These are phyloP conservation scores for Gymnopus androsaceus DNA, from an alignment of 1,284 basidiomycete species.

Conservation along the genomic window DNA sequence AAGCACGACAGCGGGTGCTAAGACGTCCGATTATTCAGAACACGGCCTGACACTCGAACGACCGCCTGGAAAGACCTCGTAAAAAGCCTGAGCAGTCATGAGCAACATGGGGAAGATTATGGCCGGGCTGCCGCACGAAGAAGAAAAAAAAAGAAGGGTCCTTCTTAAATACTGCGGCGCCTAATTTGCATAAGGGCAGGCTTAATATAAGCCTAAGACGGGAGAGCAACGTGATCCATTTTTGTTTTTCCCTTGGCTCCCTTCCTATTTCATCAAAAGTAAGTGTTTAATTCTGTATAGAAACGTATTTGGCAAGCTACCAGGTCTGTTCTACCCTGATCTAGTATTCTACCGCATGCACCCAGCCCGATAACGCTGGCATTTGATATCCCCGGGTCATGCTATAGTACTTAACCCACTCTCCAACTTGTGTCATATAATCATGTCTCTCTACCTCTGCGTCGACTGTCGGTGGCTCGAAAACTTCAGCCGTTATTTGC, in stretches of 20 bases:
- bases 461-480: slow-evolving; percentile 83
- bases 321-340: background rate
- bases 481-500: slow-evolving; percentile 70
- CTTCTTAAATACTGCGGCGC: too few species aligned
- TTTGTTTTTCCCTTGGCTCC: too few species aligned
- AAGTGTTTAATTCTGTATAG: background rate
- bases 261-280: too few species aligned
- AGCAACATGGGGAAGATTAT: slow-evolving; percentile 82
- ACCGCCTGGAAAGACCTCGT: slow-evolving; percentile 52
- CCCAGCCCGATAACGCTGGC: slow-evolving; percentile 6
- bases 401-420: background rate
- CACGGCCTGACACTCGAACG: slow-evolving; percentile 87
- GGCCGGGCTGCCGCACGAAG: slow-evolving; percentile 80
- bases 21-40: slow-evolving; percentile 75
- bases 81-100: slow-evolving; percentile 56
- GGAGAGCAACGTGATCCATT: background rate
- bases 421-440: too few species aligned
- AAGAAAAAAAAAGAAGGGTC: slow-evolving; percentile 30
- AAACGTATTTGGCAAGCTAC: background rate
- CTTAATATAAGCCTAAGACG: background rate
- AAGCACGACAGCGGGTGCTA: slow-evolving; percentile 67
- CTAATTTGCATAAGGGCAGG: background rate
- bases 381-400: slow-evolving; percentile 3
- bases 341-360: background rate
- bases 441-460: slow-evolving; percentile 72